Evolutionary conservation across 192 early-diverging fungal species (phyloP).

Genomic region (Lobosporangium transversale): DNA sequence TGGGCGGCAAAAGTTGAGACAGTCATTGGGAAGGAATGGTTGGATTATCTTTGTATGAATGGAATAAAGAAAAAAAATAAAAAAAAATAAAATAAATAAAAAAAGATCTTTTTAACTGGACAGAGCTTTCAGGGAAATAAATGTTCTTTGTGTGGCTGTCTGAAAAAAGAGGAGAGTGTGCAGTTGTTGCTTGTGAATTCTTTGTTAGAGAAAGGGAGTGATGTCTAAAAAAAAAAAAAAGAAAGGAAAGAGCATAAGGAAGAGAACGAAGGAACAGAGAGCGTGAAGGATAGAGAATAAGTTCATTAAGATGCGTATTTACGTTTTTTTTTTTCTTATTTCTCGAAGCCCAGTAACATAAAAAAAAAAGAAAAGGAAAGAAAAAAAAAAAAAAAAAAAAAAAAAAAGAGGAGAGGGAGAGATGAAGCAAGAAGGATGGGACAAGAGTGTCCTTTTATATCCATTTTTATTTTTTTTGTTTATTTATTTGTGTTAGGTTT

Average conservation of each 20-base stretch:
- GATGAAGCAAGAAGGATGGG: background rate
- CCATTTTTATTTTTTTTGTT: no score
- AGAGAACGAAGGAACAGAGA: background rate
- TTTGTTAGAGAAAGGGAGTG: background rate
- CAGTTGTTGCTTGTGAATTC: background rate
- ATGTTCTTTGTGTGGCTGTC: no score
- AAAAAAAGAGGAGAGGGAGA: background rate
- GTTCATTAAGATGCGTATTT: background rate
- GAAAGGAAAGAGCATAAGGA: background rate
- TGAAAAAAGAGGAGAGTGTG: no score
- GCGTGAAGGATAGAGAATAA: no score
- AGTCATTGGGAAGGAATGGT: constrained; percentile 8
- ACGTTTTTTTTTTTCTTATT: background rate
- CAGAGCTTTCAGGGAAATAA: no score
- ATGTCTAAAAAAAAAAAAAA: background rate
- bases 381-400: background rate
- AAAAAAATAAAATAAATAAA: background rate
- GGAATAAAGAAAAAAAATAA: background rate
- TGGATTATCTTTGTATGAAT: background rate
- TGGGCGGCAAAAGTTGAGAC: constrained; percentile 5
- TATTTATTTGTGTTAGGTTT: no score
- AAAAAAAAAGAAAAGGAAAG: background rate
- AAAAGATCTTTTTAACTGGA: background rate
- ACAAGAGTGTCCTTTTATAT: background rate
- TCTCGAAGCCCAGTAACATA: background rate